Evolutionary conservation across 352 stramenopile species (phyloP).

Genomic region (Pythium sukuiense): DNA sequence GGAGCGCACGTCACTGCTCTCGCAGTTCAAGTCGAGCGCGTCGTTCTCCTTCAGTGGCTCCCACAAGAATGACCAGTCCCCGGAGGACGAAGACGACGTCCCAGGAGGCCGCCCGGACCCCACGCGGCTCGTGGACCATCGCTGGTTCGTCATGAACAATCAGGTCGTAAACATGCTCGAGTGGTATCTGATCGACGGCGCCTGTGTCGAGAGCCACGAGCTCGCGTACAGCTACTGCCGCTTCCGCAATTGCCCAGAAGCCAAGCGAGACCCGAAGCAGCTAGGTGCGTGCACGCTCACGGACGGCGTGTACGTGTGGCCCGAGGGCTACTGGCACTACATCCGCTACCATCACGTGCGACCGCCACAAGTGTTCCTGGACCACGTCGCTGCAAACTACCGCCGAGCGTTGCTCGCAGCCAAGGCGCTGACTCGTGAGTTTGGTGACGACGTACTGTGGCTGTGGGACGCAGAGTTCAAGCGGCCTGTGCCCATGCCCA

Average conservation of each 20-base stretch:
- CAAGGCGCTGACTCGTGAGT: conserved; percentile 27
- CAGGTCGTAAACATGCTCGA: conserved; percentile 39
- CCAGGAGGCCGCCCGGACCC: conserved; percentile 38
- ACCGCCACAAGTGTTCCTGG: conserved; percentile 54
- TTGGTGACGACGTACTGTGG: conserved; percentile 33
- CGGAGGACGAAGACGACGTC: conserved; percentile 14
- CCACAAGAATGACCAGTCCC: not conserved
- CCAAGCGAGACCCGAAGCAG: conserved; percentile 36
- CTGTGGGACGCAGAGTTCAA: conserved; percentile 55
- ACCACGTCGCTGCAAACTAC: conserved; percentile 49
- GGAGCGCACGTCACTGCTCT: conserved; percentile 11
- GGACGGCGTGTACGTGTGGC: conserved; percentile 76
- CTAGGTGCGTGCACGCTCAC: conserved; percentile 81
- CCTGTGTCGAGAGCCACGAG: conserved; percentile 76
- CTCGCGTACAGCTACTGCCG: conserved; percentile 82
- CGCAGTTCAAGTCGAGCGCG: not conserved
- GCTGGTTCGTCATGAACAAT: conserved; percentile 40
- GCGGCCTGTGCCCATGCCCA: conserved; percentile 42
- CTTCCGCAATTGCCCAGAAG: conserved; percentile 48
- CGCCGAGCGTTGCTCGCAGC: conserved; percentile 29
- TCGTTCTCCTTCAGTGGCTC: not conserved
- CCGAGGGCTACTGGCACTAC: conserved; percentile 80
- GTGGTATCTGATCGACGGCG: conserved; percentile 55
- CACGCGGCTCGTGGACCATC: conserved; percentile 45
- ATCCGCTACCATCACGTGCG: conserved; percentile 61